phyloP scores from a whole-genome alignment of 1,139 yeast species.

The Diutina neorugosa region DNA sequence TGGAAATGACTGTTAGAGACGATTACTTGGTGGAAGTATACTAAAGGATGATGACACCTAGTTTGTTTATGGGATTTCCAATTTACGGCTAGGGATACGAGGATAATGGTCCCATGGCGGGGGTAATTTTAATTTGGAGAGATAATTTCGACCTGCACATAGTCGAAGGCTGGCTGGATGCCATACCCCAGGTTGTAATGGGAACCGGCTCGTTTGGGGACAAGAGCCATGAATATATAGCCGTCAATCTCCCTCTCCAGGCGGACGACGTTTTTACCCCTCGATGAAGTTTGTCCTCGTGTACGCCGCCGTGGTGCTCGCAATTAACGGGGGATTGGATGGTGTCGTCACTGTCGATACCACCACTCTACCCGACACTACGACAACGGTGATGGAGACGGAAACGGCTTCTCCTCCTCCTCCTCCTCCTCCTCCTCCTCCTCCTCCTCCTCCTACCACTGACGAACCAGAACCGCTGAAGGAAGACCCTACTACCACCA shows the following conservation, averaged over 20 bases:
- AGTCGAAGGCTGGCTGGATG: not conserved
- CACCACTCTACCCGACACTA: not conserved
- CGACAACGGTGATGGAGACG: not conserved
- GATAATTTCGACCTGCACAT: not conserved
- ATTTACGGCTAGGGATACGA: not conserved
- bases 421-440: not conserved
- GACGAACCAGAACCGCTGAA: not conserved
- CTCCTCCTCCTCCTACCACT: not conserved
- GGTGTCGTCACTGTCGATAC: conserved; percentile 1
- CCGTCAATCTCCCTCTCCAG: not conserved
- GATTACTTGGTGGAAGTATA: too few relatives aligned
- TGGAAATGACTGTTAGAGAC: too few relatives aligned
- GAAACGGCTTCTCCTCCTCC: conserved; percentile 1
- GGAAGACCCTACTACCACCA: not conserved
- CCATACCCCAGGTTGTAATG: not conserved
- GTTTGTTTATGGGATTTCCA: too few relatives aligned
- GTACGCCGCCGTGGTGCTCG: not conserved
- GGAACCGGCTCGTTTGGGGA: not conserved
- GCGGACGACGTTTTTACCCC: not conserved
- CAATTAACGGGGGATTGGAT: conserved; percentile 1
- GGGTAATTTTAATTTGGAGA: too few relatives aligned
- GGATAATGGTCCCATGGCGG: not conserved
- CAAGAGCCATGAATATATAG: not conserved
- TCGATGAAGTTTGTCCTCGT: not conserved
- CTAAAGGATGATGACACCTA: too few relatives aligned